Evolutionary conservation across 148 eudicot species (phyloP), one percentile per base, ranked within the genome.

Genomic region (Rhododendron vialii): DNA sequence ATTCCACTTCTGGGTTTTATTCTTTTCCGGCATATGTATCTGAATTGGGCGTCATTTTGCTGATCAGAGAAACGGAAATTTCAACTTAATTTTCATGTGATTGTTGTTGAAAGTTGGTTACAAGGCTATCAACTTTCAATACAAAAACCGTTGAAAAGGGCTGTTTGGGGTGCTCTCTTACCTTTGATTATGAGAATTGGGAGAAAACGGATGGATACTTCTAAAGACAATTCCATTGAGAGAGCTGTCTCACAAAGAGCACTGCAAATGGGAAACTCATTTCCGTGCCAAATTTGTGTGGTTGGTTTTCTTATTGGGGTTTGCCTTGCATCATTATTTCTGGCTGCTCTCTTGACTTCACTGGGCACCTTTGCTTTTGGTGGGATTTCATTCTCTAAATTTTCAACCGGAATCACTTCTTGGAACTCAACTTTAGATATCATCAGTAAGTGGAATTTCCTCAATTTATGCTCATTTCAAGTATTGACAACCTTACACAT

Each of bases 261-360:
- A 51, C 47, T 92, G 55, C 93, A 92, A 76, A 91, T 95, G 91
- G 91, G 98, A 53, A 94, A 87, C 69, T 95, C 98, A 85, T 94
- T 93, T 86, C 92, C 98, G 59, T 98, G 99, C 86, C 95, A 94
- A 89, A 85, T 98, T 36, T 98, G 99, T 92, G 99, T 94, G 22
- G 88, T 93, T 80, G 99, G 98, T 5, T 98, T 98, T 48, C 91
- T 98, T 1, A 87, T 88, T 91, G 99, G 98, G 50, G 92, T 98
- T 63, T 96, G 99, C 85, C 88, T 98, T 9, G 91, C 98, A 50
- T 90, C 98, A 45, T 73, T 98, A 35, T 94, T 94, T 88, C 90
- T 95, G 53, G 98, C 98, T 90, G 92, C 90, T 41, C 91, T 95
- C 22, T 59, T 47, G 51, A 94, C 98, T 83, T 94, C 98, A 1